These are phyloP conservation scores for Colletotrichum siamense DNA, from an alignment of 2,329 filamentous ascomycete species.

Conservation along the genomic window DNA sequence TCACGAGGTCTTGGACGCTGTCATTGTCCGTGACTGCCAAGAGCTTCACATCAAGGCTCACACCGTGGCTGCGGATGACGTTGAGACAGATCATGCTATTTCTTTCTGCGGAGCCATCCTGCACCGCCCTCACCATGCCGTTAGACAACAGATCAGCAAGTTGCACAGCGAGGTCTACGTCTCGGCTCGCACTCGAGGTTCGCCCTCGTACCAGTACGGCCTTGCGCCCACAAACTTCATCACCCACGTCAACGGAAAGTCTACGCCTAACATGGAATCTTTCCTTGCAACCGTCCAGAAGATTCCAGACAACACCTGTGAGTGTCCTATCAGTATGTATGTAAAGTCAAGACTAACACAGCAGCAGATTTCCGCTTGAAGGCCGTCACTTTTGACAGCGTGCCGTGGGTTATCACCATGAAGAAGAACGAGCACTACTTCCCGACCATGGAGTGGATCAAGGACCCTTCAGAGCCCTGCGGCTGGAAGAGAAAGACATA, in stretches of 20 bases:
- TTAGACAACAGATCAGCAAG: conserved; percentile 96
- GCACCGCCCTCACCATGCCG: conserved; percentile 93
- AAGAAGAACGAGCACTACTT: conserved; percentile 99
- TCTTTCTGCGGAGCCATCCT: conserved; percentile 95
- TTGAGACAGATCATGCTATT: conserved; percentile 91
- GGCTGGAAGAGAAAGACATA: conserved; percentile 71
- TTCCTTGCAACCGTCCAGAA: conserved; percentile 84
- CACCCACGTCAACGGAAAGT: conserved; percentile 89
- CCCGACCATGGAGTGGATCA: conserved; percentile 73
- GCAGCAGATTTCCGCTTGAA: conserved; percentile 86
- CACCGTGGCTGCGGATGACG: conserved; percentile 85
- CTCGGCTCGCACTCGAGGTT: conserved; percentile 82
- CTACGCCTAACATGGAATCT: conserved; percentile 80
- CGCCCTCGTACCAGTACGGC: conserved; percentile 86
- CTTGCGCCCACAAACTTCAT: conserved; percentile 97
- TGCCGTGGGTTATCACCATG: conserved; percentile 99
- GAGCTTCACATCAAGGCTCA: conserved; percentile 79
- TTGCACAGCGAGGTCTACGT: conserved; percentile 97
- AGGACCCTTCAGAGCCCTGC: conserved; percentile 62
- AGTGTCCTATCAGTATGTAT: conserved; percentile 31
- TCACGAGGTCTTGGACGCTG: conserved; percentile 80
- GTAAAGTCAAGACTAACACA: conserved; percentile 16
- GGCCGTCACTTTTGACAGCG: conserved; percentile 98
- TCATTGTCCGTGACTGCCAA: conserved; percentile 84
- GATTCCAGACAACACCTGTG: conserved; percentile 94